Conservation (phyloP, 345 rosid species). For the Citrus hindsii region DNA sequence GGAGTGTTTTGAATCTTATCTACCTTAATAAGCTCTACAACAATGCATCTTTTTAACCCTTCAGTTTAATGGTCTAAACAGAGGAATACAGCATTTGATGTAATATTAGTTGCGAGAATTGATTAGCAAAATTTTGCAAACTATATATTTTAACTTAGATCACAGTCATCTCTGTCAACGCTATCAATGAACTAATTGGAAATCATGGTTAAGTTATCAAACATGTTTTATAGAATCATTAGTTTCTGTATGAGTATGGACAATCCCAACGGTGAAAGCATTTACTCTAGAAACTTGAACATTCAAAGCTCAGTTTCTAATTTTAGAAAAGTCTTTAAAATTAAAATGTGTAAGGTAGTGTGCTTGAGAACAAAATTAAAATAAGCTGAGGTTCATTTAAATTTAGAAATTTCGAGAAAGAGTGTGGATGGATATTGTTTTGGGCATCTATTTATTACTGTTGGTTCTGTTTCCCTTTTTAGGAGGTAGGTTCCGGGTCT, state of each 20-base stretch:
- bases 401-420: background rate
- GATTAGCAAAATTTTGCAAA: background rate
- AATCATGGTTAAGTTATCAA: background rate
- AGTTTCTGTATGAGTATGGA: background rate
- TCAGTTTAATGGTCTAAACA: background rate
- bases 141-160: background rate
- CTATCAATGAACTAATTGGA: background rate
- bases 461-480: background rate
- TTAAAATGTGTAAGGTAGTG: background rate
- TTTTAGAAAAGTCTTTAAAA: background rate
- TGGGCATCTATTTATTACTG: background rate
- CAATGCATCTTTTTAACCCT: background rate
- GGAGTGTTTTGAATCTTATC: background rate
- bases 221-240: background rate
- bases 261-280: background rate
- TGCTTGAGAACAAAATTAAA: background rate
- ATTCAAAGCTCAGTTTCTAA: background rate
- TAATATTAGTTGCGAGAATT: background rate
- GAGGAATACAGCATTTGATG: background rate
- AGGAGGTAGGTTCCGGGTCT: background rate
- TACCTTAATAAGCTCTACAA: background rate
- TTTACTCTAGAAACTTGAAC: background rate
- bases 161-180: background rate
- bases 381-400: background rate
- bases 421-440: background rate